phyloP scores from a whole-genome alignment of 225 moss, liverwort and hornwort species.

The Anthoceros angustus region DNA sequence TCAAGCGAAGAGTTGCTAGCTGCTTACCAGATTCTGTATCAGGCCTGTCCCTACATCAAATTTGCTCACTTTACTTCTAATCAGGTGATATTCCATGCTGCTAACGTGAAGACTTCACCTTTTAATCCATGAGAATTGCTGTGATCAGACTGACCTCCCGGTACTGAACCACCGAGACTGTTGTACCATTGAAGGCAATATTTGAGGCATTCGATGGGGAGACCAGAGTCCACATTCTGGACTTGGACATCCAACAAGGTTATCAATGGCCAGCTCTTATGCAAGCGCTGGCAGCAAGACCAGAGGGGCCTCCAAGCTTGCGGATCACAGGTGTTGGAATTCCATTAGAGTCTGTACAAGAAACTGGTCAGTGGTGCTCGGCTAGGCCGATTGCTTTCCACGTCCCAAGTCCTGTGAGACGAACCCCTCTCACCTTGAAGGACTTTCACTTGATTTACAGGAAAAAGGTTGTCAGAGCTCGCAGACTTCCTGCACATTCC shows the following conservation, averaged over 20 bases:
- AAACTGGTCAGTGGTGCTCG: neutral
- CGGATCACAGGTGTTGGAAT: conserved; percentile 64
- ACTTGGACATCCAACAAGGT: conserved; percentile 58
- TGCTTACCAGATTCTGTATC: conserved; percentile 43
- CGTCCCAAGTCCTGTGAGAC: neutral
- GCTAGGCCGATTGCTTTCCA: no score
- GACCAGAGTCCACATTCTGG: conserved; percentile 47
- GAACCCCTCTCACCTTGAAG: neutral
- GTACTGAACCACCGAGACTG: neutral
- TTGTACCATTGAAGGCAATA: conserved; percentile 19
- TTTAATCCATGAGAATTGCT: neutral
- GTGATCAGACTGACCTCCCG: neutral
- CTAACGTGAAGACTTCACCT: no score
- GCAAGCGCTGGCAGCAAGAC: conserved; percentile 51
- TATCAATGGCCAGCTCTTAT: conserved; percentile 73
- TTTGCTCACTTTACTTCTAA: conserved; percentile 72
- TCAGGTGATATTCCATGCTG: conserved; percentile 11
- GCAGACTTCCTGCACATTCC: neutral
- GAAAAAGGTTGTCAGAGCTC: neutral
- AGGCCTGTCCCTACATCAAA: conserved; percentile 56
- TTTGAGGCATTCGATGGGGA: conserved; percentile 52
- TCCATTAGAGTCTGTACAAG: conserved; percentile 28
- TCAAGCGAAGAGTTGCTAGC: conserved; percentile 37
- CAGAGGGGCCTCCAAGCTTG: conserved; percentile 48
- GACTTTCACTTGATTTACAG: neutral